These are phyloP conservation scores for Allium fistulosum DNA, from an alignment of 106 monocot genomes.

Conservation along the genomic window DNA sequence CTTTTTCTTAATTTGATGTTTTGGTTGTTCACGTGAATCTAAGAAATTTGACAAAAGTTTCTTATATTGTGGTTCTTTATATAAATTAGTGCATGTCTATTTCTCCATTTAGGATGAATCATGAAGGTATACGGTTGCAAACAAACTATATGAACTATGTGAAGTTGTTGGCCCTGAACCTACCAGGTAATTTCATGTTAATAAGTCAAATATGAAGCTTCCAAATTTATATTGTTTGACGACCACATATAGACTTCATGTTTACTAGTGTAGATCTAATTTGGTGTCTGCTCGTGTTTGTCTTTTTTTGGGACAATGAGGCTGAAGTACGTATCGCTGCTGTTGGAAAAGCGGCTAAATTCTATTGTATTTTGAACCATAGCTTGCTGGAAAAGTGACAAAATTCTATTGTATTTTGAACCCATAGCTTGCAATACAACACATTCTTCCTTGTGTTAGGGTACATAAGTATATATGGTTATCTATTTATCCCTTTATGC, in stretches of 20 bases:
- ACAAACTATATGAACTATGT: conserved; percentile 90
- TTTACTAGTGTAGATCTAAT: conserved; percentile 1
- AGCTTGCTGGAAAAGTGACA: no score
- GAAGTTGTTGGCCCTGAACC: conserved; percentile 49
- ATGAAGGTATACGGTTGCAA: conserved; percentile 93
- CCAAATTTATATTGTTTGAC: background rate
- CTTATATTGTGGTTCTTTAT: no score
- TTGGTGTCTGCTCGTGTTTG: conserved; percentile 16
- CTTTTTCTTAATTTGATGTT: no score
- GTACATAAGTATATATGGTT: no score
- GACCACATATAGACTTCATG: background rate
- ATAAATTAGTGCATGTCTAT: background rate
- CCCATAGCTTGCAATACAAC: no score
- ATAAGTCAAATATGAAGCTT: background rate
- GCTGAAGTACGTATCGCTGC: conserved; percentile 18
- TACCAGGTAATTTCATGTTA: background rate
- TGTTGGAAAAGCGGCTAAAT: conserved; percentile 14
- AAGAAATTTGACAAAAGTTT: no score
- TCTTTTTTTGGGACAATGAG: conserved; percentile 16
- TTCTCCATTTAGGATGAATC: conserved; percentile 77
- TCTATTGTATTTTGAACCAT: conserved; percentile 14
- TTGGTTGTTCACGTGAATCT: no score
- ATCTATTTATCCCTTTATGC: no score
- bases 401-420: no score
- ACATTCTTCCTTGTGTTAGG: no score